Evolutionary conservation across 371 early-diverging fungal species (phyloP).

Genomic region (Encephalitozoon romaleae): DNA sequence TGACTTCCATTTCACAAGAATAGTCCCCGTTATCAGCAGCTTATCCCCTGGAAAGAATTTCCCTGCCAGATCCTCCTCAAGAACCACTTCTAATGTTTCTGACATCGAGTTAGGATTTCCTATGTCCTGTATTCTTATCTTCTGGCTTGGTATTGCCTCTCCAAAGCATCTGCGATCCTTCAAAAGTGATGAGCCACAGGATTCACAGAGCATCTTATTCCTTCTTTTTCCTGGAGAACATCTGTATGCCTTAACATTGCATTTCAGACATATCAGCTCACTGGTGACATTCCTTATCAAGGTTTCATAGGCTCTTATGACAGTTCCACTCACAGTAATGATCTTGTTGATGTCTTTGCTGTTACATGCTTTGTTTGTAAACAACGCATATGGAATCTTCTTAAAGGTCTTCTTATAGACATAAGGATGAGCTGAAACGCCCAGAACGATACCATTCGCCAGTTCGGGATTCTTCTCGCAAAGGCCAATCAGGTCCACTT

Average conservation of each 20-base stretch:
- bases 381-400: slow-evolving; percentile 45
- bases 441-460: slow-evolving; percentile 39
- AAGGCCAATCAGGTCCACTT: slow-evolving; percentile 40
- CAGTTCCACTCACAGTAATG: slow-evolving; percentile 51
- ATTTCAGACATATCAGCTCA: slow-evolving; percentile 41
- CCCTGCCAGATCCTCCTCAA: slow-evolving; percentile 47
- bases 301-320: slow-evolving; percentile 45
- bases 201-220: slow-evolving; percentile 29
- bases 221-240: slow-evolving; percentile 15
- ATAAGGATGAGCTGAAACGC: neutral
- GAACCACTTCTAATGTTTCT: slow-evolving; percentile 47
- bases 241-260: slow-evolving; percentile 22
- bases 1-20: slow-evolving; percentile 41
- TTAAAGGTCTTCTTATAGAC: slow-evolving; percentile 8
- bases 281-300: slow-evolving; percentile 44
- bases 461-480: slow-evolving; percentile 47
- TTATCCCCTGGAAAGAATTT: slow-evolving; percentile 54
- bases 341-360: slow-evolving; percentile 45
- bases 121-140: slow-evolving; percentile 54
- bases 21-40: slow-evolving; percentile 45
- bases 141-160: slow-evolving; percentile 42
- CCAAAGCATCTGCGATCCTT: slow-evolving; percentile 24
- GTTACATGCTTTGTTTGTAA: slow-evolving; percentile 7
- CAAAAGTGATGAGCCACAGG: slow-evolving; percentile 42
- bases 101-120: slow-evolving; percentile 38